Percentiles rank a stretch among this genome's conserved stretches.
phyloP scores from a whole-genome alignment of 116 monocot genomes.

The Phalaenopsis hybrid region DNA sequence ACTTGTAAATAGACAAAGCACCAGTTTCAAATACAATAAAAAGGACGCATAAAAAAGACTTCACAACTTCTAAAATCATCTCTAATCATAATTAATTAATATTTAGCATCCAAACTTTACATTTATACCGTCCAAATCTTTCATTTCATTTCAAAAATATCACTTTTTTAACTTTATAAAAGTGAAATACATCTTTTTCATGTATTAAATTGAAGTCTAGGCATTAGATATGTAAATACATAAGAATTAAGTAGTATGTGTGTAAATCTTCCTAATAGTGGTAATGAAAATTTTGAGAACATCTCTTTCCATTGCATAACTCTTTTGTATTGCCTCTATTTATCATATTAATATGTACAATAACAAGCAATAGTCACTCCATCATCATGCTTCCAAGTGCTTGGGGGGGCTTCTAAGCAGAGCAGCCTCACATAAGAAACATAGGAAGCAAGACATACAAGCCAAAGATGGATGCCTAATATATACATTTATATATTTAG shows the following conservation, averaged over 20 bases:
- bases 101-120: no score
- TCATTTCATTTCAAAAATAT: no score
- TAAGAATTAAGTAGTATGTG: no score
- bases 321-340: neutral
- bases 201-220: no score
- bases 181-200: no score
- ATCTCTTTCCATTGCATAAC: neutral
- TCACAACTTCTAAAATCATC: neutral
- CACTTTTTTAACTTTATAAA: no score
- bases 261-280: no score
- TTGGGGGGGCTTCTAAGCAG: conserved; percentile 7
- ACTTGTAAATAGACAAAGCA: conserved; percentile 21
- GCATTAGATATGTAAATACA: no score
- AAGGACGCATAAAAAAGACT: conserved; percentile 3
- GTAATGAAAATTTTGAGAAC: neutral
- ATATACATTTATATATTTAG: neutral
- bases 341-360: neutral
- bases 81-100: neutral
- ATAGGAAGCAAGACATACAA: neutral
- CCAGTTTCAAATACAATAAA: conserved; percentile 5
- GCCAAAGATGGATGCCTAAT: neutral
- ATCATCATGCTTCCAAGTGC: conserved; percentile 10
- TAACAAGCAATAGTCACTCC: neutral
- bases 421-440: conserved; percentile 14
- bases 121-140: no score